A percentile compares a stretch with the other conserved stretches of the same genome.
These are phyloP conservation scores for Maudiozyma saulgeensis DNA, from an alignment of 805 yeast species.

Conservation along the genomic window DNA sequence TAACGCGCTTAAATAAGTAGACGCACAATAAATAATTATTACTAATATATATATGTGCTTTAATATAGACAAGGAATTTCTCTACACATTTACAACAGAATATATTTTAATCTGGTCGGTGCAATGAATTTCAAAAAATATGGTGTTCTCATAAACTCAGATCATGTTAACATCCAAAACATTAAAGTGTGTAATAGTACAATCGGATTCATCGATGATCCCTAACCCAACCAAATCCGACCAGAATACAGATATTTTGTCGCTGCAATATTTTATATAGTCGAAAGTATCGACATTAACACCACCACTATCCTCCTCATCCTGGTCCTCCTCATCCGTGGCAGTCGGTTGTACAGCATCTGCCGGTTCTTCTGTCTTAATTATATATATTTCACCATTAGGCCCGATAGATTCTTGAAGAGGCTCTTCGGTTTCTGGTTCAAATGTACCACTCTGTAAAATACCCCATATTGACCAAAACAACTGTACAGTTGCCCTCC, in stretches of 20 bases:
- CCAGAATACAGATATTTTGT: slow-evolving; percentile 64
- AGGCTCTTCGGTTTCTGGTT: slow-evolving; percentile 12
- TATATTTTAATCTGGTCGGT: neutral
- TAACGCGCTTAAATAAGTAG: neutral
- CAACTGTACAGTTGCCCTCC: slow-evolving; percentile 75
- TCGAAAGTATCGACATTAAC: slow-evolving; percentile 60
- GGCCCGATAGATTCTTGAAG: slow-evolving; percentile 37
- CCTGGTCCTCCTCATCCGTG: neutral
- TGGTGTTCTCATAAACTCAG: neutral
- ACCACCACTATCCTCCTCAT: slow-evolving; percentile 18
- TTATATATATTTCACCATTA: slow-evolving; percentile 42
- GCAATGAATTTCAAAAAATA: too few species aligned
- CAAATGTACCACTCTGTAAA: slow-evolving; percentile 52
- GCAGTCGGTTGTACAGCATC: slow-evolving; percentile 10
- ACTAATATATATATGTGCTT: neutral
- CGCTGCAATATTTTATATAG: slow-evolving; percentile 62
- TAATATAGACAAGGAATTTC: neutral
- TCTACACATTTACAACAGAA: neutral
- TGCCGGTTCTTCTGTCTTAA: slow-evolving; percentile 21
- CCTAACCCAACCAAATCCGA: slow-evolving; percentile 65
- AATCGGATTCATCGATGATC: slow-evolving; percentile 30
- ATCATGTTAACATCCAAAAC: slow-evolving; percentile 2
- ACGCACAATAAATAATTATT: neutral
- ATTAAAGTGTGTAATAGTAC: neutral
- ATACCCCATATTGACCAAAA: slow-evolving; percentile 92